phyloP scores from a whole-genome alignment of 768 basidiomycete genomes.

The Punctularia strigosozonata region DNA sequence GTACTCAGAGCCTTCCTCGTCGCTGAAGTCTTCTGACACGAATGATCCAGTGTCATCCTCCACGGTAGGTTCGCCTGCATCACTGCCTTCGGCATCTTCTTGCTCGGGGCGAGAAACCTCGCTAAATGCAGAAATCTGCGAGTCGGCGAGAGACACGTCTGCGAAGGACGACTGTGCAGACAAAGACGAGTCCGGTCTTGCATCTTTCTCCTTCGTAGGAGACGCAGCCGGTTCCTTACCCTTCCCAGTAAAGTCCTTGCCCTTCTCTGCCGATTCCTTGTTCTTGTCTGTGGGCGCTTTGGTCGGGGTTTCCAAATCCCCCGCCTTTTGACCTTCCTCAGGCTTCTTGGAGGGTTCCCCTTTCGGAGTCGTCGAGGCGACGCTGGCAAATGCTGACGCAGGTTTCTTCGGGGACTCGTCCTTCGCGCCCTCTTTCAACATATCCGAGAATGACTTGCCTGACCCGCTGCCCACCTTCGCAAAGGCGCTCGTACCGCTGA shows the following conservation, averaged over 20 bases:
- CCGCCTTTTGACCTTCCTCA: neutral
- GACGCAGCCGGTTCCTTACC: neutral
- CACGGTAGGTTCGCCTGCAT: no score
- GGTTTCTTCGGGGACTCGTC: slow-evolving; percentile 6
- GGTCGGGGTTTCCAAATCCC: neutral
- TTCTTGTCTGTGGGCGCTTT: neutral
- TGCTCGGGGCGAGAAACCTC: no score
- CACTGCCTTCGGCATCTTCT: slow-evolving; percentile 11
- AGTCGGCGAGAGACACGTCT: no score
- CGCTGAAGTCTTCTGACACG: slow-evolving; percentile 14
- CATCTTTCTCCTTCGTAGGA: slow-evolving; percentile 1
- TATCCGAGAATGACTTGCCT: slow-evolving; percentile 45
- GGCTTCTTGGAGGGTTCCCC: neutral
- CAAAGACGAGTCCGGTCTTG: neutral
- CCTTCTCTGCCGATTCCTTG: neutral
- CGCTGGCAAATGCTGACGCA: neutral
- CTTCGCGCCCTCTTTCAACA: slow-evolving; percentile 33
- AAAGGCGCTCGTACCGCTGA: slow-evolving; percentile 34
- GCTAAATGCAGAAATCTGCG: no score
- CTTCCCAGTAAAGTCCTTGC: neutral
- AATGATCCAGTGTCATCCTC: no score
- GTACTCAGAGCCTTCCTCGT: slow-evolving; percentile 16
- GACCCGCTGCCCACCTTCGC: slow-evolving; percentile 26
- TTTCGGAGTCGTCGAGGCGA: neutral
- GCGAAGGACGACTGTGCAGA: slow-evolving; percentile 9